Evolutionary conservation across 129 eudicot genomes (phyloP), one percentile per base, ranked within the genome.

Genomic region (Escallonia rubra): DNA sequence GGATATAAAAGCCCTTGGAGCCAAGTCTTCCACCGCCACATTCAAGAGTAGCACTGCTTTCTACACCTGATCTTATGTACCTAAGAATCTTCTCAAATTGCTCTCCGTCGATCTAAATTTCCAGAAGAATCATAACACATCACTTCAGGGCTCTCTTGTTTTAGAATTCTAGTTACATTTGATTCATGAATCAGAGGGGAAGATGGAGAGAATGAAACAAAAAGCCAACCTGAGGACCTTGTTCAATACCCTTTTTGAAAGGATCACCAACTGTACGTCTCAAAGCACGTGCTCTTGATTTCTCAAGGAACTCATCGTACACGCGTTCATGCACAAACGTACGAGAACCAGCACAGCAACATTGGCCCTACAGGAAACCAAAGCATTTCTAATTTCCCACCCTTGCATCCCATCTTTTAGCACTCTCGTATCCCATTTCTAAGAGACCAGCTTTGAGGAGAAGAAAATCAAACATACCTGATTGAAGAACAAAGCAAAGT

Each of bases 291-390:
- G 86, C 87, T 76, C 71, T 84, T 57, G 97, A 77, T 71, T 90
- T 90, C 80, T 87, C 97, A 13, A 90, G 41, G 73, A 90, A 90
- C 55, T 90, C 97, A 65, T 90, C 95, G 63, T 90, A 79, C 43
- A 90, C 88, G 1, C 83, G 73, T 65, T 90, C 95, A 49, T 90
- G 97, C 44, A 90, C 97, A 13, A 42, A 90, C 7, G 95, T 90
- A 53, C 97, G 97, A 52, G 96, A 90, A 53, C 91, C 97, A 64
- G 95, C 97, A 70, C 87, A 80, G 63, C 97, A 90, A 46, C 97
- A 90, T 79, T 90, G 97, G 4, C 97, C 97, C 97, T 90, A 49
- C 7, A 47, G 9, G 49, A 46, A 64, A 23, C 49, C 14, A 15
- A 50, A 57, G 39, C 66, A 71, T 10, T 47, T 64, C 10, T 7